Percentiles rank a stretch among this genome's conserved stretches.
phyloP scores from a whole-genome alignment of 1,284 basidiomycete genomes.

The Heimioporus retisporus region DNA sequence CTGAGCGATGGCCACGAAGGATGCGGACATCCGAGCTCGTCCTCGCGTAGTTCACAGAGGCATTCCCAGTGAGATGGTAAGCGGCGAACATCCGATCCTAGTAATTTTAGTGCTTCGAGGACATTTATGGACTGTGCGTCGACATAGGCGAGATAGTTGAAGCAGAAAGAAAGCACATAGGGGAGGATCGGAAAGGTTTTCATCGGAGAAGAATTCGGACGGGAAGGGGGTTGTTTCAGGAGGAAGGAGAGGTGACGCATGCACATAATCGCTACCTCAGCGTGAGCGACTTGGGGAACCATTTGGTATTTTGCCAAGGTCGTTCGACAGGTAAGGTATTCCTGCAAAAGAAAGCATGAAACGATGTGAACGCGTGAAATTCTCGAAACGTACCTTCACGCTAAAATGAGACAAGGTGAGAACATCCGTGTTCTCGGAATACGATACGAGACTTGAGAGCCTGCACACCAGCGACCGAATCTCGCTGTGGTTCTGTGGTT shows the following conservation, averaged over 20 bases:
- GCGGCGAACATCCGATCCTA: slow-evolving; percentile 4
- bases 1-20: slow-evolving; percentile 10
- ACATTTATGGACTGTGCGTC: neutral
- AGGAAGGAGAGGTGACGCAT: slow-evolving; percentile 4
- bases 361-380: neutral
- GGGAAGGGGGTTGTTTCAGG: neutral
- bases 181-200: slow-evolving; percentile 4
- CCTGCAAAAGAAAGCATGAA: neutral
- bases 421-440: slow-evolving; percentile 4
- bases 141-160: slow-evolving; percentile 10
- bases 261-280: neutral
- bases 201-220: neutral
- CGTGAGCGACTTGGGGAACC: slow-evolving; percentile 1
- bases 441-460: slow-evolving; percentile 12
- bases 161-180: neutral
- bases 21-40: slow-evolving; percentile 4
- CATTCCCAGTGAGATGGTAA: slow-evolving; percentile 10
- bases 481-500: neutral
- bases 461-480: neutral
- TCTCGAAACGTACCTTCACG: neutral
- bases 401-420: slow-evolving; percentile 6
- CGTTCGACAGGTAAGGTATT: slow-evolving; percentile 1
- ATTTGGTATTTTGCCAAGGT: slow-evolving; percentile 5
- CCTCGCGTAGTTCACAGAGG: slow-evolving; percentile 9
- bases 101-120: neutral